These are phyloP conservation scores for Penicillium sp. DNA, from an alignment of 2,329 filamentous ascomycete species.

Conservation along the genomic window DNA sequence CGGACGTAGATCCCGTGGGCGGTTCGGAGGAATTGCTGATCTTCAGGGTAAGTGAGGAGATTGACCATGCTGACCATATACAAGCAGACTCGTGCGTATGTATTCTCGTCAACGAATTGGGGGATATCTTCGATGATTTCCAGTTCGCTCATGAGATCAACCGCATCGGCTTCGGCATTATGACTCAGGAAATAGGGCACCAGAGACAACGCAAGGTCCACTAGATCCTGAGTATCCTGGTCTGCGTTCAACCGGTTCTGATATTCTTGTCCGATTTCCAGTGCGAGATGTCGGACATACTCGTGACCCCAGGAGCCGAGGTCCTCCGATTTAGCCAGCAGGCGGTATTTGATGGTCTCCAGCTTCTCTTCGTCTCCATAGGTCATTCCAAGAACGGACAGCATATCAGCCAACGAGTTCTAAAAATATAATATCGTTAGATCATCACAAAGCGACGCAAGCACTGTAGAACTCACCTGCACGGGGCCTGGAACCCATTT, in stretches of 20 bases:
- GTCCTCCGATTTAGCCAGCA: slow-evolving; percentile 85
- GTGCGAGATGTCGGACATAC: slow-evolving; percentile 90
- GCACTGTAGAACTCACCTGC: slow-evolving; percentile 59
- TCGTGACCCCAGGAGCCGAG: slow-evolving; percentile 98
- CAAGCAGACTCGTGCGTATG: slow-evolving; percentile 85
- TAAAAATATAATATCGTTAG: slow-evolving; percentile 29
- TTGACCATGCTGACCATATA: slow-evolving; percentile 99
- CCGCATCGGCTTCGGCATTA: slow-evolving; percentile 96
- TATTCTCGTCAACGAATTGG: slow-evolving; percentile 88
- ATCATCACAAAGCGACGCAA: neutral
- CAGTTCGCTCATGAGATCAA: slow-evolving; percentile 93
- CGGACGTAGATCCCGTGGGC: slow-evolving; percentile 91
- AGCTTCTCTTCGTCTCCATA: slow-evolving; percentile 94
- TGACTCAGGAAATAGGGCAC: slow-evolving; percentile 95
- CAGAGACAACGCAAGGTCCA: slow-evolving; percentile 77
- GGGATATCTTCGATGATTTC: slow-evolving; percentile 94
- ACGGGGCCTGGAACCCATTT: slow-evolving; percentile 80
- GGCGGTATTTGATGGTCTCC: slow-evolving; percentile 92
- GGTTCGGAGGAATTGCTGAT: slow-evolving; percentile 89
- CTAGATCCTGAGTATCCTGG: slow-evolving; percentile 76
- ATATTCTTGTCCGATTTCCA: slow-evolving; percentile 95
- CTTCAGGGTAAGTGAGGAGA: slow-evolving; percentile 93
- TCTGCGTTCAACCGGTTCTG: slow-evolving; percentile 83
- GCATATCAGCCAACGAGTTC: slow-evolving; percentile 82
- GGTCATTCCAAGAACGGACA: slow-evolving; percentile 98